Base-by-base conservation (phyloP, 129 eudicot genomes). In the Pulicaria dysenterica region DNA sequence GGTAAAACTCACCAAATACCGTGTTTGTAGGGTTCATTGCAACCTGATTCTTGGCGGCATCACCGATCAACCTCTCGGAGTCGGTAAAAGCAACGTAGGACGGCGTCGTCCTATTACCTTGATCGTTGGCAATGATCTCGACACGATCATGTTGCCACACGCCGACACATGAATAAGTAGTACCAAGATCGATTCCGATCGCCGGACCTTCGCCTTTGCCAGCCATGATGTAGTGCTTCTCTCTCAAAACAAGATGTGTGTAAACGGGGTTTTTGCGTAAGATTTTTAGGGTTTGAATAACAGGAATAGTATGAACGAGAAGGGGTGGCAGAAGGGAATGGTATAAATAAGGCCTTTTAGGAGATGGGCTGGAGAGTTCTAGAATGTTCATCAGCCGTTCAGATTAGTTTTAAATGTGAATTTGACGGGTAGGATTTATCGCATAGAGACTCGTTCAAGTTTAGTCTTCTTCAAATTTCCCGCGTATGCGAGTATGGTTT, bases 101-200 rank as follows among this genome's bases (percentile, higher is more conserved):
- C 50, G 80, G 80, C 12, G 80, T 76, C 15, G 80, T 76, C 39
- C 80, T 46, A n/a, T 76, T 76, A 10, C 80, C 80, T 19, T 76
- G 80, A 39, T 76, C 80, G 8, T 76, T 76, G 7, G 80, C 80
- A 3, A 76, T 76, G 51, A 76, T 76, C 69, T 76, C 80, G 0
- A 76, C 75, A 45, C 75, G 80, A 13, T 76, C 75, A n/a, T 76
- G 74, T 47, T 76, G 80, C 80, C 80, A 76, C 3, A 76, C 80
- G 13, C 75, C 75, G 1, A 76, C 80, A 48, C 75, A 76, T 2
- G 80, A 76, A 8, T 76, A 76, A 1, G 80, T 76, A 2, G 80
- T 76, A 0, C 80, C 80, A 0, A 76, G 74, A 76, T 76, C 80
- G 7, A 76, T 57, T 7, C 80, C 80, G 34, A 76, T 76, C 1